Evolutionary conservation across 257 asterid species (phyloP), one percentile per base, ranked within the genome.

Genomic region (Avicennia marina): DNA sequence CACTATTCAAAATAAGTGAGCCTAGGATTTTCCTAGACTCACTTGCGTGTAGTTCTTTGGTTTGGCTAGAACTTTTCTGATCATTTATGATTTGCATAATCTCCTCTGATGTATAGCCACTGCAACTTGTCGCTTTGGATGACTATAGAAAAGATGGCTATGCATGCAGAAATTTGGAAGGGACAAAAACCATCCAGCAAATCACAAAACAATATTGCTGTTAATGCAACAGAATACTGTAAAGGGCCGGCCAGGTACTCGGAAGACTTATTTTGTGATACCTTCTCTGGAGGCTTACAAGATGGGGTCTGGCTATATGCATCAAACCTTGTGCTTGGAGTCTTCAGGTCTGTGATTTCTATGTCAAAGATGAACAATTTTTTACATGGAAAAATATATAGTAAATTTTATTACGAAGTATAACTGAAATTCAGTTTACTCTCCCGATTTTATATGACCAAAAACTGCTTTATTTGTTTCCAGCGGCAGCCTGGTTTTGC

Each of bases 321-420:
- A 21, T 55, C 52, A 2, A n/a, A 19, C 53, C 72, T 26, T 24
- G 12, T 32, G 9, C n/a, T 47, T 19, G 60, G 44, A 34, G 65
- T 43, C 42, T 51, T 64, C 51, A 73, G 80, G 75, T 70, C 48
- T 21, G 15, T 42, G 42, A 66, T 11, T 31, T 38, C 58, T 6
- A 39, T n/a, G 58, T 65, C 60, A 36, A 58, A 19, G 36, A 64
- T 26, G 31, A n/a, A n/a, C n/a, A n/a, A n/a, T n/a, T n/a, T n/a
- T n/a, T n/a, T n/a, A n/a, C n/a, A n/a, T n/a, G n/a, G n/a, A n/a
- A n/a, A n/a, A n/a, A n/a, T n/a, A n/a, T n/a, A n/a, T n/a, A n/a
- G n/a, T n/a, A n/a, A n/a, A n/a, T n/a, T n/a, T n/a, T n/a, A n/a
- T n/a, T n/a, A n/a, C n/a, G n/a, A n/a, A n/a, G n/a, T 2, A 32